phyloP scores from a whole-genome alignment of 202 grass and related monocot genomes.

The Carex arenaria region DNA sequence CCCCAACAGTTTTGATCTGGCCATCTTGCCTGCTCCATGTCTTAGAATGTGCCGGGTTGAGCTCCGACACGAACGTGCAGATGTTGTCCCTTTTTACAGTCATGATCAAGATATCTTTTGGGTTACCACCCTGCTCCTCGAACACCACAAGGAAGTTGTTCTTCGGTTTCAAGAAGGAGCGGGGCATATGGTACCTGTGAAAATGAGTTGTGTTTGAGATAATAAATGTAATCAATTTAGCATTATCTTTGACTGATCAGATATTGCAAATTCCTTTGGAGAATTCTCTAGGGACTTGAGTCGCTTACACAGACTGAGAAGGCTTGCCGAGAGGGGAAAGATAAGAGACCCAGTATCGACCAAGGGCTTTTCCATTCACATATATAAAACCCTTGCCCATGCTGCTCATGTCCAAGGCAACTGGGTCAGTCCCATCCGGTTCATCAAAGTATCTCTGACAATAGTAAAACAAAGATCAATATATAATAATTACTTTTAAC shows the following conservation, averaged over 20 bases:
- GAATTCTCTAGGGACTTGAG: neutral
- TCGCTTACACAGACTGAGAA: constrained; percentile 72
- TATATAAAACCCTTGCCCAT: constrained; percentile 81
- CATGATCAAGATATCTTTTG: constrained; percentile 48
- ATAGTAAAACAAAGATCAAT: constrained; percentile 28
- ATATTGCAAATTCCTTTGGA: neutral
- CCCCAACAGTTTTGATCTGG: constrained; percentile 39
- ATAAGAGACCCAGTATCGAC: constrained; percentile 75
- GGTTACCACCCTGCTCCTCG: constrained; percentile 78
- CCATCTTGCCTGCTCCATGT: constrained; percentile 35
- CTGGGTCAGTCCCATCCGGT: constrained; percentile 48
- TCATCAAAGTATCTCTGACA: constrained; percentile 80
- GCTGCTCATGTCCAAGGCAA: constrained; percentile 75
- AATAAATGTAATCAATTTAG: neutral
- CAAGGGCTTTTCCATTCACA: constrained; percentile 60
- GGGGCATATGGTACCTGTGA: constrained; percentile 70
- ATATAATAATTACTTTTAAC: neutral
- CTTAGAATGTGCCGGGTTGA: constrained; percentile 47
- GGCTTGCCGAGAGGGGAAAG: constrained; percentile 40
- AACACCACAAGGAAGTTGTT: constrained; percentile 74
- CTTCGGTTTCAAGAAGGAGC: constrained; percentile 64
- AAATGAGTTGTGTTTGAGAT: constrained; percentile 1
- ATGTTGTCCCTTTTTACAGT: constrained; percentile 84
- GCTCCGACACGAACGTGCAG: constrained; percentile 55
- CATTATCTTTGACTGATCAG: neutral